Evolutionary conservation across 148 eudicot genomes (phyloP), one percentile per base, ranked within the genome.

Genomic region (Nepenthes mirabilis): DNA sequence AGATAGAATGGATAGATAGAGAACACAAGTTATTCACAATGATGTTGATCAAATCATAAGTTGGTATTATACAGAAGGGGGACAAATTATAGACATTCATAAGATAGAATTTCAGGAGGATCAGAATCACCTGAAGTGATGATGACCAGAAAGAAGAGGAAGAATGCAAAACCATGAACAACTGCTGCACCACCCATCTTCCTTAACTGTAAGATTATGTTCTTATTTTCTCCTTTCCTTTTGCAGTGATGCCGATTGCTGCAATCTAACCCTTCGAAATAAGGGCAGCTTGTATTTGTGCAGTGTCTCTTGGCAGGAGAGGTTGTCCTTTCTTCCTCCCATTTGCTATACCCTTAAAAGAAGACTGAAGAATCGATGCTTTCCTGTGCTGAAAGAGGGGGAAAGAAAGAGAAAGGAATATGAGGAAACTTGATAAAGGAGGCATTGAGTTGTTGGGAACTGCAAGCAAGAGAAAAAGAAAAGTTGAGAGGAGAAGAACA

Each of bases 341-440:
- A 67, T 70, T 62, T 61, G 58, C 63, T 75, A 68, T 71, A 71
- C 62, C 70, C 56, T 64, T 23, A 23, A 23, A 73, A 55, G 63
- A 58, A 58, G 73, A 73, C 74, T 58, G 75, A 61, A 77, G 94
- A 85, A 88, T 85, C 86, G 72, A 71, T 83, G 83, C 79, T 79
- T 91, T 82, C 80, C 85, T 85, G 85, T 68, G 67, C 37, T 78
- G 76, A 74, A 83, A 80, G 80, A 74, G 77, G 74, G 71, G 57
- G 70, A 66, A 70, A 66, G 65, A 73, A 75, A 72, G 52, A 72
- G 72, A 57, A 68, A 81, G 58, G 93, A 89, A 88, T 91, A 85
- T 72, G 58, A 83, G 98, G 71, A 81, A 80, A 83, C 98, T 91
- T 91, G 77, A 78, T 65, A 52, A 64, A 69, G 50, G 94, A 82